A percentile compares a stretch with the other conserved stretches of the same genome.
Evolutionary conservation across 805 yeast species (phyloP).

Genomic region (Candida mattraensis): DNA sequence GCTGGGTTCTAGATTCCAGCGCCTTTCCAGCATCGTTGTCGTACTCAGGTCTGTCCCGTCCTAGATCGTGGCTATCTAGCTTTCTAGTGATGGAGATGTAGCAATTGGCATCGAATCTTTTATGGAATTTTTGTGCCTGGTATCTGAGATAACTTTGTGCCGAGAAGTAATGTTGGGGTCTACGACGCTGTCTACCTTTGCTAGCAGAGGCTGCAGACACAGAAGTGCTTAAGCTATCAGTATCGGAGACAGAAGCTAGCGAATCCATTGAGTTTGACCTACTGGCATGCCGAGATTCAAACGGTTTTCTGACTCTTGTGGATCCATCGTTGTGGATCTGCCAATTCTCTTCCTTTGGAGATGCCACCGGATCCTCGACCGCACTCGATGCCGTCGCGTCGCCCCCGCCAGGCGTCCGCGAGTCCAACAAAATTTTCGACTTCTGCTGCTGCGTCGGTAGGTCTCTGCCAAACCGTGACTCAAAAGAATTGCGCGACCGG

Average conservation of each 20-base stretch:
- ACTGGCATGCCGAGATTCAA: slow-evolving; percentile 30
- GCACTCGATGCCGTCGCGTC: slow-evolving; percentile 13
- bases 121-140: slow-evolving; percentile 88
- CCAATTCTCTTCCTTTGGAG: slow-evolving; percentile 57
- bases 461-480: slow-evolving; percentile 86
- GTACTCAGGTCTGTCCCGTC: slow-evolving; percentile 62
- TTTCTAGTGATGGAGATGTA: slow-evolving; percentile 92
- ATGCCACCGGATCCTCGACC: slow-evolving; percentile 8
- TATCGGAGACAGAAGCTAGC: slow-evolving; percentile 27
- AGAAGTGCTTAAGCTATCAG: slow-evolving; percentile 22
- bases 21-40: slow-evolving; percentile 47
- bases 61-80: slow-evolving; percentile 91
- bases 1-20: slow-evolving; percentile 61
- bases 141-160: slow-evolving; percentile 94
- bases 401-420: slow-evolving; percentile 5
- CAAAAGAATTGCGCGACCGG: slow-evolving; percentile 89
- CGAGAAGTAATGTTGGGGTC: slow-evolving; percentile 71
- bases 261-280: slow-evolving; percentile 32
- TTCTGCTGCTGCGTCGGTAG: slow-evolving; percentile 43
- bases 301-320: slow-evolving; percentile 22
- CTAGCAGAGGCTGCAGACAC: no score
- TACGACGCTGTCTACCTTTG: slow-evolving; percentile 29
- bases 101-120: slow-evolving; percentile 94
- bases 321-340: slow-evolving; percentile 85
- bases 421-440: slow-evolving; percentile 19